Evolutionary conservation across 164 flowering plant genomes (phyloP), one percentile per base, ranked within the genome.

Genomic region (Tinospora cordifolia): DNA sequence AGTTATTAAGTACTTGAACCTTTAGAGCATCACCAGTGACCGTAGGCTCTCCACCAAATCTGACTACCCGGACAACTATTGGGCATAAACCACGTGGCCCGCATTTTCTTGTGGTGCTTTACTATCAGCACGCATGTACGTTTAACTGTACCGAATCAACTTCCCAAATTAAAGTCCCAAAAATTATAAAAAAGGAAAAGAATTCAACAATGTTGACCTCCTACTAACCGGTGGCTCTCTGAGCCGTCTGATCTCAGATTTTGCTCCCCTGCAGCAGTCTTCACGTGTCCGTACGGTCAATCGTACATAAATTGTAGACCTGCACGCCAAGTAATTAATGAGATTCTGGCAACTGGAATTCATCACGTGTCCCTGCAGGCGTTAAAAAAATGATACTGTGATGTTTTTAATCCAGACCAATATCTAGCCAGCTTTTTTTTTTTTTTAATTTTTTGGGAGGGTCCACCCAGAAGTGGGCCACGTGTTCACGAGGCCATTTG

Each of bases 241-340:
- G 22, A 17, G 19, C 59, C 59, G 59, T 51, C 22, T 15, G 59
- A 51, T 51, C 36, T 30, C 36, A 30, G 36, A 17, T 1, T 51
- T n/a, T 1, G 4, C n/a, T 17, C 46, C n/a, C 3, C 1, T 17
- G 59, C 21, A 19, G 21, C 25, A 54, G 22, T 51, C 6, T n/a
- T 54, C 60, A 54, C 60, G 60, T 54, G 60, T 54, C 60, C 60
- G 60, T 54, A 54, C 60, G 24, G 24, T 54, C 24, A 7, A 54
- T 21, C 22, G 60, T 54, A 54, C 60, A 22, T 54, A 5, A 54
- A n/a, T 44, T 8, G 60, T 54, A 54, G 60, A 54, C 21, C 59
- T 51, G 59, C 59, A n/a, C 22, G 21, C 21, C 19, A 51, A 15
- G 24, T 54, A 54, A 54, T 54, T 54, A 54, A 54, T 54, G 60